Base-by-base conservation (phyloP, 2,329 filamentous ascomycete genomes). In the Exophiala xenobiotica region DNA sequence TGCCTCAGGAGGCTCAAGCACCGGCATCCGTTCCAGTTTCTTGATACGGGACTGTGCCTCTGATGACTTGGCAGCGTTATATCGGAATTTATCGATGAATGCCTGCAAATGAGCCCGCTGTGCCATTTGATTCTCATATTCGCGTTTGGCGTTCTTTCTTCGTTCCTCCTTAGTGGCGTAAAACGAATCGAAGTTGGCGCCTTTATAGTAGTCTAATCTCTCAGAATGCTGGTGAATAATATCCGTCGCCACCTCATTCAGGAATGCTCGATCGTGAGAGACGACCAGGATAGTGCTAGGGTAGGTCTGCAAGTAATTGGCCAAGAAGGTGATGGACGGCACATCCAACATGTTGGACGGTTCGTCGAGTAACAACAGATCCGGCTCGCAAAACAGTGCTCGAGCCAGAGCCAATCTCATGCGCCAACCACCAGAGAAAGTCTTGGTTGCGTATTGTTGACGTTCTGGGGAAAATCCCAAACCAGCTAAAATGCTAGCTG, bases 321-420 rank as follows among this genome's bases (percentile, higher is more conserved):
- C 88, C 68, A 99, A 81, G 82, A 97, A 99, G 50, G 93, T 95
- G 67, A 99, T 97, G 19, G 93, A 97, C n/a, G 93, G 93, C 51
- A 99, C 93, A 74, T 97, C 93, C 89, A 99, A 90, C 92, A 97
- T 97, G 84, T 97, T 97, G 49, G 92, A 97, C 74, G 93, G 93
- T 83, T 99, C 93, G 77, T 99, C 93, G 63, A 99, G 90, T 69
- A 99, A 80, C 53, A 99, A 75, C 46, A 99, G 78, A 73, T 99
- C 93, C 37, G 93, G 93, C 70, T 99, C 93, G 75, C 93, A 99
- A 78, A 99, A 99, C 27, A 99, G 81, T 11, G 93, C 93, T 79
- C 93, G 80, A 9, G 93, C 93, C 57, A 99, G 80, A 11, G 93
- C 93, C 65, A 99, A 76, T 77, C 93, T 87, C 93, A 99, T 99